These are phyloP conservation scores for grape (Vitis vinifera) DNA, from an alignment of 164 flowering plant species.

Conservation along the genomic window DNA sequence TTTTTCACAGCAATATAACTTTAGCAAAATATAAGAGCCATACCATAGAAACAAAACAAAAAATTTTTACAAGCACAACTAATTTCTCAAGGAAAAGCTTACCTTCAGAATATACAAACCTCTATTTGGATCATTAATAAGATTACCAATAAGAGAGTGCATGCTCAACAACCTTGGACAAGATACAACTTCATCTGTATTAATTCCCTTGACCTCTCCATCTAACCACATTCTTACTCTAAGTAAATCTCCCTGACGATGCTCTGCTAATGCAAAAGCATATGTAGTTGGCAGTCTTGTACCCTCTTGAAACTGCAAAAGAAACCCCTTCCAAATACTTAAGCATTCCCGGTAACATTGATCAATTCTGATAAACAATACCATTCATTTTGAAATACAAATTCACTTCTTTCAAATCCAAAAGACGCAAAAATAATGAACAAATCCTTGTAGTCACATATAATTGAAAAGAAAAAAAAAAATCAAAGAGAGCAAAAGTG, in stretches of 20 bases:
- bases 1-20: background rate
- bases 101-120: slow-evolving; percentile 66
- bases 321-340: background rate
- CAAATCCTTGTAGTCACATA: too few species aligned
- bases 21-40: background rate
- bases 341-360: background rate
- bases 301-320: slow-evolving; percentile 58
- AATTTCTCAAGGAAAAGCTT: slow-evolving; percentile 1
- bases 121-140: slow-evolving; percentile 32
- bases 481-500: too few species aligned
- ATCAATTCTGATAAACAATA: background rate
- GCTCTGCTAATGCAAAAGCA: slow-evolving; percentile 87
- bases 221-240: slow-evolving; percentile 62
- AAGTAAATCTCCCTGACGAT: slow-evolving; percentile 47
- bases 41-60: background rate
- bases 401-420: too few species aligned
- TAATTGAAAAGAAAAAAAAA: too few species aligned
- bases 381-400: background rate
- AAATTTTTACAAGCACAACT: background rate
- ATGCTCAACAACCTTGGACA: slow-evolving; percentile 48
- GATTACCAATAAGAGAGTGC: slow-evolving; percentile 42
- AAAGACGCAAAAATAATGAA: too few species aligned
- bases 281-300: slow-evolving; percentile 45
- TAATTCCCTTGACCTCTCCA: slow-evolving; percentile 53
- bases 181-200: slow-evolving; percentile 34